Evolutionary conservation across 2,329 filamentous ascomycete genomes (phyloP), one percentile per base, ranked within the genome.

Genomic region (Colletotrichum horii): DNA sequence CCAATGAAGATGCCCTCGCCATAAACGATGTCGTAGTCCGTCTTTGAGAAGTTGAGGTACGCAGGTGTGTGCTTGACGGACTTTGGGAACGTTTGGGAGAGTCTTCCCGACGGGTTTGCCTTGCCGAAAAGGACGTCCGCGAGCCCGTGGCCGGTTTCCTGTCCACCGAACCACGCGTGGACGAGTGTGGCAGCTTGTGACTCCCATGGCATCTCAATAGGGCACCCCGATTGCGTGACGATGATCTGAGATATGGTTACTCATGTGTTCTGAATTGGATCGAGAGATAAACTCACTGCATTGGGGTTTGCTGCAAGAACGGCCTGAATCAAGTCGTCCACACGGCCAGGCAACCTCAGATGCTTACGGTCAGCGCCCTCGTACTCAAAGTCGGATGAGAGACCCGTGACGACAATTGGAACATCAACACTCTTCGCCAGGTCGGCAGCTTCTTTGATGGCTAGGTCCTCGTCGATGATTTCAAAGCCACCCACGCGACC

Each of bases 121-220:
- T 93, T 90, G 64, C 94, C 95, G 77, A 95, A 94, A 22, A 96
- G 87, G 2, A 96, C 89, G 78, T 96, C 94, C 0, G 94, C 94
- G 76, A 97, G 93, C 14, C 92, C 93, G 80, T 96, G 95, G 8
- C 95, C 95, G 7, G 93, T 94, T 85, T 97, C 95, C 80, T 97
- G 95, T n/a, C 95, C 95, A 76, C 94, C 94, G 80, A 96, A 97
- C 94, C 94, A 97, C 9, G 94, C 94, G 80, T 96, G 94, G 2
- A 96, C 81, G 3, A 96, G 86, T 3, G 92, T 91, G 9, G 84
- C 82, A 3, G 91, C 90, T 36, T 88, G 83, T 19, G 86, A 81
- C 2, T 91, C 87, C 93, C 93, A 95, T 1, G 93, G 93, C 92
- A 95, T 93, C 70, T 90, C 88, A 28, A 94, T 90, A 0, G 94